Evolutionary conservation across 805 yeast genomes (phyloP).

Genomic region (Ascoidea asiatica): DNA sequence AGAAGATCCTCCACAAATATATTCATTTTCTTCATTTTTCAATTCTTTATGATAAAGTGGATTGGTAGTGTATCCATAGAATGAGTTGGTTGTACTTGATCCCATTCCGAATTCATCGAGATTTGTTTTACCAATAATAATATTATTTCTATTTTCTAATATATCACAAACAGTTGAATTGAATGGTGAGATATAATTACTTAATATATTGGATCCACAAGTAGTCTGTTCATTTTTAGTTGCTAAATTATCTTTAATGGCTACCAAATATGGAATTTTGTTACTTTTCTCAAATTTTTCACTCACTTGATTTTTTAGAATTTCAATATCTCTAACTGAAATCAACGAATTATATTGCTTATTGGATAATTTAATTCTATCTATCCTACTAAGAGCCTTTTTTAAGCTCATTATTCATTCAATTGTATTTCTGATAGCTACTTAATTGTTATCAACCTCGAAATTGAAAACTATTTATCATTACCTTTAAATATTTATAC

Average conservation of each 20-base stretch:
- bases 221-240: constrained; percentile 59
- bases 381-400: background rate
- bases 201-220: constrained; percentile 58
- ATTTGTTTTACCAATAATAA: constrained; percentile 64
- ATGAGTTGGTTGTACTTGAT: constrained; percentile 43
- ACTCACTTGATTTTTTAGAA: constrained; percentile 3
- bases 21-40: constrained; percentile 15
- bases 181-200: constrained; percentile 57
- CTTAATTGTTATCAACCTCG: no score
- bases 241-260: constrained; percentile 72
- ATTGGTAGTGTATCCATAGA: constrained; percentile 45
- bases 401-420: no score
- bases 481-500: no score
- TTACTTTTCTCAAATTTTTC: constrained; percentile 2
- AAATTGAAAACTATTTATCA: no score
- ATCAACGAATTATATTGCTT: constrained; percentile 29
- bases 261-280: constrained; percentile 21
- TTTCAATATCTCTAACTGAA: constrained; percentile 17
- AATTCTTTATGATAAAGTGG: constrained; percentile 25
- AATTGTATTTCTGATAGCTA: no score
- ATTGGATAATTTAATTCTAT: background rate
- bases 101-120: constrained; percentile 99
- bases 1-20: constrained; percentile 80
- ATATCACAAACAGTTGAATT: constrained; percentile 59
- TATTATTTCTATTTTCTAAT: constrained; percentile 38